These are phyloP conservation scores for Sarocladium brachiariae DNA, from an alignment of 2,329 filamentous ascomycete species.

Conservation along the genomic window DNA sequence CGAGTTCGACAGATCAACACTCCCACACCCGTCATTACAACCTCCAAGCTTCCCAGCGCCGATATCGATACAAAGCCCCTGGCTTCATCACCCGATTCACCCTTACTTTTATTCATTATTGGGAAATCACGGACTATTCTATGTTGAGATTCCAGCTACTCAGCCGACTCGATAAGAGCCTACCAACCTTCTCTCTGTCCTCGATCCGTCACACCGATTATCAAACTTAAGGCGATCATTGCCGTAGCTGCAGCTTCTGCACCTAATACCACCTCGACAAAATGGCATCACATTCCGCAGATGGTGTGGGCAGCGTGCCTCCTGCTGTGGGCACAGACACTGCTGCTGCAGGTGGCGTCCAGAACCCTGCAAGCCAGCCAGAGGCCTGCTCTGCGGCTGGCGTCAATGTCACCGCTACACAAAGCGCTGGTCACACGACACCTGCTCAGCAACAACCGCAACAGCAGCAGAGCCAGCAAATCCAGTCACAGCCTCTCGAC, in stretches of 20 bases:
- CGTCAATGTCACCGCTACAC: constrained; percentile 47
- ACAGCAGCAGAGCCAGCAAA: constrained; percentile 32
- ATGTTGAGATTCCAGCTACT: too few species aligned
- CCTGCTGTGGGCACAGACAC: neutral
- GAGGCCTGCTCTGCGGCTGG: constrained; percentile 29
- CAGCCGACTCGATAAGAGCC: too few species aligned
- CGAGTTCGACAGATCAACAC: too few species aligned
- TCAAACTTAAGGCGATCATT: too few species aligned
- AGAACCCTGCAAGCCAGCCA: constrained; percentile 6
- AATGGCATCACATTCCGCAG: neutral
- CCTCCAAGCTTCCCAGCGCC: too few species aligned
- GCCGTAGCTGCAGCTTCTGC: neutral
- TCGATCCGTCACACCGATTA: too few species aligned
- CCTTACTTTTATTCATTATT: too few species aligned
- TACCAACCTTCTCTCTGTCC: too few species aligned
- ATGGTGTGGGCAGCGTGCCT: neutral
- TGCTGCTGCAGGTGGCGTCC: neutral
- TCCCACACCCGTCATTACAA: too few species aligned
- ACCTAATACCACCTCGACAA: neutral
- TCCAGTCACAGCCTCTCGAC: constrained; percentile 34
- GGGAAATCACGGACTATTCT: too few species aligned
- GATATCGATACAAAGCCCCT: too few species aligned
- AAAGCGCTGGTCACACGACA: constrained; percentile 31
- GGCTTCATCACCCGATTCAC: too few species aligned
- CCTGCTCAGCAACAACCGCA: constrained; percentile 38